Evolutionary conservation across 768 basidiomycete genomes (phyloP).

Genomic region (Coprinopsis marcescibilis): DNA sequence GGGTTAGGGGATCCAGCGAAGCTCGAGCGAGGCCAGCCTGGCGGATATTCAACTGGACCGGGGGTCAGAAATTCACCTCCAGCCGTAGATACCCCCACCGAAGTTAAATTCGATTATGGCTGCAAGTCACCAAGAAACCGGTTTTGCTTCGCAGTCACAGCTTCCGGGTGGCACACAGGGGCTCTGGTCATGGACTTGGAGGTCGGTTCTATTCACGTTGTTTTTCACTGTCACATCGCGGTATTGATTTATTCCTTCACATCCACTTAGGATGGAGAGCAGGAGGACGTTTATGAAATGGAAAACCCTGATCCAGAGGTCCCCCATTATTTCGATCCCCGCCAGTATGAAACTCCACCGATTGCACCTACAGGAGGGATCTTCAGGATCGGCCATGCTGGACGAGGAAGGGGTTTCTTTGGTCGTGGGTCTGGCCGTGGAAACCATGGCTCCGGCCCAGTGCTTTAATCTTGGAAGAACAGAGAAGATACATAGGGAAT

Average conservation of each 20-base stretch:
- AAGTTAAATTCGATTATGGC: conserved; percentile 67
- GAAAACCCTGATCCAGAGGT: conserved; percentile 8
- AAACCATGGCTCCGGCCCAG: too few relatives aligned
- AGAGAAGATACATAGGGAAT: too few relatives aligned
- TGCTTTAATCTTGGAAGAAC: too few relatives aligned
- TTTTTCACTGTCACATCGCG: conserved; percentile 10
- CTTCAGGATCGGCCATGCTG: conserved; percentile 52
- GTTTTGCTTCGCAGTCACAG: conserved; percentile 78
- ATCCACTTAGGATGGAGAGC: conserved; percentile 31
- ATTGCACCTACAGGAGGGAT: conserved; percentile 24
- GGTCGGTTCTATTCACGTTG: conserved; percentile 32
- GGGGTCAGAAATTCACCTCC: conserved; percentile 28
- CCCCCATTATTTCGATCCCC: conserved; percentile 3
- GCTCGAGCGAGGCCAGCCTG: conserved; percentile 49
- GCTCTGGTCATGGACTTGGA: conserved; percentile 84
- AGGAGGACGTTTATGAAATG: conserved; percentile 31
- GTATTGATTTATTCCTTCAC: conserved; percentile 22
- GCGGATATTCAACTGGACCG: conserved; percentile 41
- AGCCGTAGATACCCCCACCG: conserved; percentile 57
- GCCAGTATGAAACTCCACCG: conserved; percentile 16
- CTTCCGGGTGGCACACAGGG: conserved; percentile 89
- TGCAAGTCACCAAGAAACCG: conserved; percentile 42
- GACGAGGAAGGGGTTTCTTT: conserved; percentile 28
- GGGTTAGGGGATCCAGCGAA: conserved; percentile 74
- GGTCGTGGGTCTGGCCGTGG: background rate